Conservation (phyloP, 768 basidiomycete genomes). For the Coprinopsis cinerea region DNA sequence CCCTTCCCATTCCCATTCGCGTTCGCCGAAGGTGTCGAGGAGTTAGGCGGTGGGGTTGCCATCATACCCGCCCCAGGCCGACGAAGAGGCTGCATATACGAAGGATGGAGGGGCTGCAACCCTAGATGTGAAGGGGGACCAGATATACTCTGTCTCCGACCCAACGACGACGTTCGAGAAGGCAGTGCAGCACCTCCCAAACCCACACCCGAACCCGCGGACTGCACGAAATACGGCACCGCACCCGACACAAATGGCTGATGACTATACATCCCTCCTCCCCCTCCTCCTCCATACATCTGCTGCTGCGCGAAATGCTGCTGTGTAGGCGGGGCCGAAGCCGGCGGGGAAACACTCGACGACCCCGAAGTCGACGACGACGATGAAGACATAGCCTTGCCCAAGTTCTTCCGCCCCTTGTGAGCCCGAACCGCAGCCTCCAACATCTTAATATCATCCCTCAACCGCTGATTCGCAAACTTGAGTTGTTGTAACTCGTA, state of each 20-base stretch:
- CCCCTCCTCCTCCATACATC: not conserved
- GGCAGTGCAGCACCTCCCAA: not conserved
- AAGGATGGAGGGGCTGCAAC: not conserved
- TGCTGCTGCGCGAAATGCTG: too few relatives aligned
- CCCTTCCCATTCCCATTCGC: too few relatives aligned
- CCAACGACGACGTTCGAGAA: not conserved
- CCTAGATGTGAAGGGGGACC: not conserved
- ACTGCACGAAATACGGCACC: not conserved
- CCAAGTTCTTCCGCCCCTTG: not conserved
- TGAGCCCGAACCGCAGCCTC: slow-evolving; percentile 17
- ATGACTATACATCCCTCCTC: not conserved
- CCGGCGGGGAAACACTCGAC: too few relatives aligned
- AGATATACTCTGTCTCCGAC: not conserved
- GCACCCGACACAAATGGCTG: not conserved
- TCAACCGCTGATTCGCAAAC: slow-evolving; percentile 59
- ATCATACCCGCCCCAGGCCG: not conserved
- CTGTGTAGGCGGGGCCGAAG: too few relatives aligned
- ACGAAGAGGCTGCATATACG: not conserved
- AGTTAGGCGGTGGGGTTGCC: not conserved
- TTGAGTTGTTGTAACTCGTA: slow-evolving; percentile 85
- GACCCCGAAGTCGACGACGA: not conserved
- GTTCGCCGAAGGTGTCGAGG: too few relatives aligned
- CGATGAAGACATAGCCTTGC: not conserved
- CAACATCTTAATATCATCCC: slow-evolving; percentile 43
- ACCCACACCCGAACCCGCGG: too few relatives aligned